Evolutionary conservation across 1,284 basidiomycete species (phyloP).

Genomic region (Leccinum fallax): DNA sequence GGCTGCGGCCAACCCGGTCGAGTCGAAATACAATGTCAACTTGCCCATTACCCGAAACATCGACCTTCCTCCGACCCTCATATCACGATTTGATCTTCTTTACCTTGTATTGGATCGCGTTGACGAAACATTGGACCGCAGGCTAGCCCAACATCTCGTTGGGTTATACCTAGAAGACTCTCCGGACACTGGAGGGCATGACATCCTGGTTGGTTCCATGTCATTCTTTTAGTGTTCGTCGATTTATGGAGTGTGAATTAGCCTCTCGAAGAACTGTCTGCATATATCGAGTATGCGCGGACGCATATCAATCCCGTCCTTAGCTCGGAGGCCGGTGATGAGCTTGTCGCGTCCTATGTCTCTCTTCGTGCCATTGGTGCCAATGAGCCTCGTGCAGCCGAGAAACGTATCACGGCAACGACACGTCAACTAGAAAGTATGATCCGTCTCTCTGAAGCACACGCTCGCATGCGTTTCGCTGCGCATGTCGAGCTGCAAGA

Average conservation of each 20-base stretch:
- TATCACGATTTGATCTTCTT: constrained; percentile 97
- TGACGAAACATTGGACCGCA: constrained; percentile 88
- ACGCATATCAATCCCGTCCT: constrained; percentile 90
- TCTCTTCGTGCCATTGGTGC: constrained; percentile 92
- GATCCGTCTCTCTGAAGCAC: constrained; percentile 97
- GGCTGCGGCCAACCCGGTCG: constrained; percentile 96
- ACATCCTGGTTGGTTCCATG: constrained; percentile 70
- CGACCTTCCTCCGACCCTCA: constrained; percentile 95
- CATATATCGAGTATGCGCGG: constrained; percentile 94
- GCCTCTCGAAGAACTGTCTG: constrained; percentile 88
- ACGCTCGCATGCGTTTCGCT: constrained; percentile 94
- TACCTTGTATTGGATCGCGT: constrained; percentile 97
- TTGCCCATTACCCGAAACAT: constrained; percentile 87
- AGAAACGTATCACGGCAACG: constrained; percentile 97
- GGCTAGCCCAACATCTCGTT: constrained; percentile 91
- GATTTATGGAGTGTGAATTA: constrained; percentile 35
- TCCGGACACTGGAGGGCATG: constrained; percentile 60
- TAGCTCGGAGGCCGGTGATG: constrained; percentile 82
- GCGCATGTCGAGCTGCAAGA: constrained; percentile 84
- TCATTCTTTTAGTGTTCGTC: neutral
- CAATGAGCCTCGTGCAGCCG: constrained; percentile 78
- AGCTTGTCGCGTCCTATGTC: constrained; percentile 90
- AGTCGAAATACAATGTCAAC: constrained; percentile 92
- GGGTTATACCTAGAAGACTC: constrained; percentile 92
- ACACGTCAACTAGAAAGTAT: constrained; percentile 97